Base-by-base conservation (phyloP, 306 rosid species). In the Trifolium fragiferum region DNA sequence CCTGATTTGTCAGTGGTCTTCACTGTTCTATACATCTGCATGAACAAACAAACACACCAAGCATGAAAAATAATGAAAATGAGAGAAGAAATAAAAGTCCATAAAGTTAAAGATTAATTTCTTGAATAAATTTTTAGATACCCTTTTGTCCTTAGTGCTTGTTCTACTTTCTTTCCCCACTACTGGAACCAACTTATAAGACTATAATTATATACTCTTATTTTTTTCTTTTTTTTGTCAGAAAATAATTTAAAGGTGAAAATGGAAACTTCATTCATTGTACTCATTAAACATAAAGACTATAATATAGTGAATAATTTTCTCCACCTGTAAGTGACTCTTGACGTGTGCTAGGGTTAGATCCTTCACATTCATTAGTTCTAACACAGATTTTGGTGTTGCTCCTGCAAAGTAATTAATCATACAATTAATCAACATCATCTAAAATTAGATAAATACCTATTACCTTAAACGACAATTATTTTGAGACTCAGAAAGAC, bases 1-100 rank as follows among this genome's bases (percentile, higher is more conserved):
- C 87, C 80, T 84, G 60, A 54, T 54, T 89, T 94, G 84, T 82
- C 96, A 74, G 99, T 95, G 93, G 96, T 89, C 91, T 92, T 95
- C 93, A 95, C 99, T 80, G 99, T 95, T 90, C 99, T 95, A 89
- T 95, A 95, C 99, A 95, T 95, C 99, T 95, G 97, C 97, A 90
- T 86, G 90, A 54, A 54, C 15, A 46, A n/a, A n/a, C 8, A 49
- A 87, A 72, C 40, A 35, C 82, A 80, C 63, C 83, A 43, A 47
- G 73, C 47, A 66, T 53, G 55, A 69, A 44, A 33, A 13, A 4
- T 5, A 37, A 82, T 30, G 68, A 83, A 68, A 62, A 77, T 38
- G 50, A 78, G 76, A 54, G 6, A 23, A 11, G n/a, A 10, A 79
- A 59, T 25, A 46, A 78, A 62, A 85, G 80, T 77, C 88, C 82